Evolutionary conservation across 352 stramenopile genomes (phyloP).

Genomic region (Globisporangium nagaii): DNA sequence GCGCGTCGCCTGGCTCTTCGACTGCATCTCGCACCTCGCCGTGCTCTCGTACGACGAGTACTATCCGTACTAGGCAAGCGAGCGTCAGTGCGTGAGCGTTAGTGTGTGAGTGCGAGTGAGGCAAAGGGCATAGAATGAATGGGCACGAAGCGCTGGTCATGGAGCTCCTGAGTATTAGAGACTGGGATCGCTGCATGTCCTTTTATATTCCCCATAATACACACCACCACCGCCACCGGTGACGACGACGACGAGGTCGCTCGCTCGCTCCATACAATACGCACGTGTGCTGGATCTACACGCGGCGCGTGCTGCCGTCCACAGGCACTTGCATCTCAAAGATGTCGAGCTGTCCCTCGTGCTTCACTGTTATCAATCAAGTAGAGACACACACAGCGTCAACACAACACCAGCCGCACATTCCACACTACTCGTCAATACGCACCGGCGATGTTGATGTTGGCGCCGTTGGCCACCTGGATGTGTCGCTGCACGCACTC

Average conservation of each 20-base stretch:
- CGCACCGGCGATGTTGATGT: slow-evolving; percentile 85
- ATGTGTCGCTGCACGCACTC: slow-evolving; percentile 87
- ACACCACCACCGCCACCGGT: neutral
- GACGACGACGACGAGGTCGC: too few relatives aligned
- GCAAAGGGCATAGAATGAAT: neutral
- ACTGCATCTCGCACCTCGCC: slow-evolving; percentile 83
- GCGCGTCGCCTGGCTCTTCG: slow-evolving; percentile 83
- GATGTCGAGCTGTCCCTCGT: slow-evolving; percentile 84
- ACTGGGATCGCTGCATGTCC: neutral
- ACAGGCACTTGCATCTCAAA: slow-evolving; percentile 90
- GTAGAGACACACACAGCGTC: neutral
- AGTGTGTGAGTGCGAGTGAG: neutral
- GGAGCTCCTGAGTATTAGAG: too few relatives aligned
- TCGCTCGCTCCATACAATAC: too few relatives aligned
- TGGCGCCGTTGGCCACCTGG: slow-evolving; percentile 75
- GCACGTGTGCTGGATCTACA: too few relatives aligned
- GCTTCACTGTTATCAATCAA: slow-evolving; percentile 50
- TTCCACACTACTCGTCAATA: neutral
- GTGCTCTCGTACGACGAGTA: slow-evolving; percentile 84
- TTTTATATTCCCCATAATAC: slow-evolving; percentile 7
- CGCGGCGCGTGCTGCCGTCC: slow-evolving; percentile 34
- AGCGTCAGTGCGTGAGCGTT: too few relatives aligned
- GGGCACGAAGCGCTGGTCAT: too few relatives aligned
- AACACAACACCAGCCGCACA: neutral
- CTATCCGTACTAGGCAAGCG: slow-evolving; percentile 79